Evolutionary conservation across 2,329 filamentous ascomycete species (phyloP).

Genomic region (Bipolaris bicolor): DNA sequence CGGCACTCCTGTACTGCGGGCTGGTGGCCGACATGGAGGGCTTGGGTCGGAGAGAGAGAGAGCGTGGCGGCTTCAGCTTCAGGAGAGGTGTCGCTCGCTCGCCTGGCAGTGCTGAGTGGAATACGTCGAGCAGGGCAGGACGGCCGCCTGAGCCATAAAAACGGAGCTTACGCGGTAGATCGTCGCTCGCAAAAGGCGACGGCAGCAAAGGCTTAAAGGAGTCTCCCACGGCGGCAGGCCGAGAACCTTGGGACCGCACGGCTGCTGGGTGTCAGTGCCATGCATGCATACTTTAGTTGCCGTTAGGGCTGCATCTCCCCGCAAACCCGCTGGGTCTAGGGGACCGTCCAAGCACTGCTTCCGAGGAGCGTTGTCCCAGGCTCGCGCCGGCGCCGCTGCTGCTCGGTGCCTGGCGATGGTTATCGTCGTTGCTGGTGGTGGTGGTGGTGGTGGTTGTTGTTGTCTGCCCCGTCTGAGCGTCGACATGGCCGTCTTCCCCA

Average conservation of each 20-base stretch:
- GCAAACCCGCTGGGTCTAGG: slow-evolving; percentile 14
- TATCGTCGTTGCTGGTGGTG: not conserved
- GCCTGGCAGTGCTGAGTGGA: slow-evolving; percentile 21
- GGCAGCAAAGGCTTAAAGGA: slow-evolving; percentile 22
- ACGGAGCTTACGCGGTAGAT: slow-evolving; percentile 24
- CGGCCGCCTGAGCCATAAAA: slow-evolving; percentile 30
- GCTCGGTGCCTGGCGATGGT: not conserved
- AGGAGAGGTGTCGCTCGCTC: slow-evolving; percentile 28
- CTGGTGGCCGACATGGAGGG: slow-evolving; percentile 38
- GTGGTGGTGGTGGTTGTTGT: not conserved
- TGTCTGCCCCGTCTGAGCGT: not conserved
- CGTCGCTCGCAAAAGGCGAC: slow-evolving; percentile 23
- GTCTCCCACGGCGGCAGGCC: slow-evolving; percentile 25
- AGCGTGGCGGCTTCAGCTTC: slow-evolving; percentile 32
- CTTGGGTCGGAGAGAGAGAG: slow-evolving; percentile 35
- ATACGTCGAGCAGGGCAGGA: slow-evolving; percentile 26
- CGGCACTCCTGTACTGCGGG: slow-evolving; percentile 39
- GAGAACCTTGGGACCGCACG: slow-evolving; percentile 23
- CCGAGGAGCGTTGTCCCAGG: not conserved
- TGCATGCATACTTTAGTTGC: slow-evolving; percentile 33
- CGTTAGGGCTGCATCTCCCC: slow-evolving; percentile 33
- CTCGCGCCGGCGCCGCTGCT: not conserved
- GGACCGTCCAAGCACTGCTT: not conserved
- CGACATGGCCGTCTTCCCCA: not conserved
- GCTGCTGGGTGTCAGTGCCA: slow-evolving; percentile 19